These are phyloP conservation scores for Kalanchoe fedtschenkoi DNA, from an alignment of 164 flowering plant genomes.

Conservation along the genomic window DNA sequence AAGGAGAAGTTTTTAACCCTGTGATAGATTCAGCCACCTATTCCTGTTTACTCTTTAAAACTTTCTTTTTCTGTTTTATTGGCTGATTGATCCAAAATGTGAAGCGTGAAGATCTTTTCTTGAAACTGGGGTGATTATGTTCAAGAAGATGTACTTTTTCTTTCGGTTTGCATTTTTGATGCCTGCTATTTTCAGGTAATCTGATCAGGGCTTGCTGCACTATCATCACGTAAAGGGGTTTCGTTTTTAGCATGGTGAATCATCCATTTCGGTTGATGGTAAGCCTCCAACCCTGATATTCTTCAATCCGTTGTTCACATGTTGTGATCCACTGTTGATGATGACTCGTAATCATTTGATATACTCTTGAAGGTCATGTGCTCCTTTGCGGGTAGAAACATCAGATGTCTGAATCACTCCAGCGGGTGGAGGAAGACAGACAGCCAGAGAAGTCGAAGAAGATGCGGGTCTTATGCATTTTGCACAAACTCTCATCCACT, in stretches of 20 bases:
- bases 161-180: background rate
- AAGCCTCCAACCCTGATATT: background rate
- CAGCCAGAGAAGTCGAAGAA: background rate
- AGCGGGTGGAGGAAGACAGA: background rate
- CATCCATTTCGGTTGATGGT: background rate
- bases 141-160: background rate
- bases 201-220: background rate
- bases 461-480: no score
- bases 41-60: no score
- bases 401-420: background rate
- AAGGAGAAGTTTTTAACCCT: no score
- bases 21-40: no score
- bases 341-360: no score
- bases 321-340: background rate
- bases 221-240: background rate
- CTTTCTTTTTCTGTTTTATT: no score
- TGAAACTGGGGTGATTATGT: background rate
- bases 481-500: background rate
- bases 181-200: background rate
- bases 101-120: no score
- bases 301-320: no score
- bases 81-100: no score
- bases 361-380: background rate
- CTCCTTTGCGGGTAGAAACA: background rate
- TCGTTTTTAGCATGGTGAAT: background rate